Percentiles rank a stretch among this genome's conserved stretches.
phyloP scores from a whole-genome alignment of 805 yeast genomes.

The Lachancea sp. region DNA sequence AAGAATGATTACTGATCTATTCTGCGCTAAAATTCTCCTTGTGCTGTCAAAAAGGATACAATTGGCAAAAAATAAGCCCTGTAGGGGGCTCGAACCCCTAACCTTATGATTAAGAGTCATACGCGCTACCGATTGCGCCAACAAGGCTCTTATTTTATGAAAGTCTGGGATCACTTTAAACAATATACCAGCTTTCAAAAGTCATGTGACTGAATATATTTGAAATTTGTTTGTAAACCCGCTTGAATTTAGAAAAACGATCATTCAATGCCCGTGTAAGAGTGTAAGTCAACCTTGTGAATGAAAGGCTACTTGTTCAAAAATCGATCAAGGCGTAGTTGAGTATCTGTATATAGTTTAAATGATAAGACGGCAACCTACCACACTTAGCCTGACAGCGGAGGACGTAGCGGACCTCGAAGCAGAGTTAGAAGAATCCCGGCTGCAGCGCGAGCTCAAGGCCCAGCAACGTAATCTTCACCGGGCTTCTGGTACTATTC shows the following conservation, averaged over 20 bases:
- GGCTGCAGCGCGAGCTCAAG: constrained; percentile 19
- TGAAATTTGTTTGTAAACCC: not conserved
- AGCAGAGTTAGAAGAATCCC: constrained; percentile 24
- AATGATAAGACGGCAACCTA: constrained; percentile 70
- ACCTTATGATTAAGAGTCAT: constrained; percentile 34
- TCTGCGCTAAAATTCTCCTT: too few relatives aligned
- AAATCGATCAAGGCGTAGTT: not conserved
- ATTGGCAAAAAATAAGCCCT: constrained; percentile 19
- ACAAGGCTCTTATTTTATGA: constrained; percentile 23
- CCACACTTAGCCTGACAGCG: constrained; percentile 57
- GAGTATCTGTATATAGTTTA: not conserved
- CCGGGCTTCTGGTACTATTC: constrained; percentile 12
- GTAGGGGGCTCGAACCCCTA: constrained; percentile 36
- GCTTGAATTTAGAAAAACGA: too few relatives aligned
- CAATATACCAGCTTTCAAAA: not conserved
- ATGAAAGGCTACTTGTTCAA: too few relatives aligned
- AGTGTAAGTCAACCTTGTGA: too few relatives aligned
- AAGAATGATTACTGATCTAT: too few relatives aligned
- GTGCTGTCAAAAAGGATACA: too few relatives aligned
- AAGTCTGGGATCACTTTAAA: too few relatives aligned
- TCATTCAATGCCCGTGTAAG: too few relatives aligned
- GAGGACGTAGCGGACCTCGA: constrained; percentile 47
- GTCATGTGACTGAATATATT: not conserved
- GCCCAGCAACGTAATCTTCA: constrained; percentile 20
- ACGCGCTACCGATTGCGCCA: constrained; percentile 35